Evolutionary conservation across 208 protist species (phyloP).

Genomic region (Herpetomonas samuelpessoai): DNA sequence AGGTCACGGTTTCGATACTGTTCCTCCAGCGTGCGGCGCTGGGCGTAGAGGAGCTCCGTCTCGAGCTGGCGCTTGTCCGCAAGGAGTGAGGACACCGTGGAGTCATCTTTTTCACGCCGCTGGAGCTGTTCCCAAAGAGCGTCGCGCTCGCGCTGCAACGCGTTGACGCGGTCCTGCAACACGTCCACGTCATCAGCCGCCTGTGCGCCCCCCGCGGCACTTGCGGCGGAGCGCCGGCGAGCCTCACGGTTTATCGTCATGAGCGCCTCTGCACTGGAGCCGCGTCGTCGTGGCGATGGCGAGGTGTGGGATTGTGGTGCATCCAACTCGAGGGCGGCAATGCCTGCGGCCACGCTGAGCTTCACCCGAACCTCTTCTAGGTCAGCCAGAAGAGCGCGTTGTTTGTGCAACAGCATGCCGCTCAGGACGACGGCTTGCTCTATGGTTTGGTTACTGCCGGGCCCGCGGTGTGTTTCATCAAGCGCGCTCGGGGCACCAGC

Average conservation of each 20-base stretch:
- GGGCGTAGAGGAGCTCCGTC: conserved; percentile 34
- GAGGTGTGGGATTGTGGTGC: too few relatives aligned
- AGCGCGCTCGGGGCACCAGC: neutral
- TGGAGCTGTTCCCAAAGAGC: conserved; percentile 23
- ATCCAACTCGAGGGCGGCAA: too few relatives aligned
- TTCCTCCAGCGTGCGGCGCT: conserved; percentile 29
- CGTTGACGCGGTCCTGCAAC: conserved; percentile 25
- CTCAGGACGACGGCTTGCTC: conserved; percentile 32
- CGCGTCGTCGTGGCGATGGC: neutral
- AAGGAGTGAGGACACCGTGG: conserved; percentile 14
- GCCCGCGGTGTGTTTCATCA: neutral
- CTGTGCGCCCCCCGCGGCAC: neutral
- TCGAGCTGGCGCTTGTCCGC: conserved; percentile 37
- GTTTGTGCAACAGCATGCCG: conserved; percentile 22
- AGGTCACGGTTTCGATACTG: conserved; percentile 22
- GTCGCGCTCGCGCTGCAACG: conserved; percentile 35
- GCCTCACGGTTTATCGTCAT: neutral
- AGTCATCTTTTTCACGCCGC: conserved; percentile 8
- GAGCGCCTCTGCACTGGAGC: neutral
- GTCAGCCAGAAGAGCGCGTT: conserved; percentile 22
- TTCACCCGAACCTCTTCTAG: too few relatives aligned
- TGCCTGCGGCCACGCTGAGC: too few relatives aligned
- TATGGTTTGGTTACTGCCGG: conserved; percentile 5
- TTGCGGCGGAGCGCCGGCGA: neutral
- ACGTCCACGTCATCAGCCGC: conserved; percentile 3